Base-by-base conservation (phyloP, 352 stramenopile genomes). In the Peronospora belbahrii region DNA sequence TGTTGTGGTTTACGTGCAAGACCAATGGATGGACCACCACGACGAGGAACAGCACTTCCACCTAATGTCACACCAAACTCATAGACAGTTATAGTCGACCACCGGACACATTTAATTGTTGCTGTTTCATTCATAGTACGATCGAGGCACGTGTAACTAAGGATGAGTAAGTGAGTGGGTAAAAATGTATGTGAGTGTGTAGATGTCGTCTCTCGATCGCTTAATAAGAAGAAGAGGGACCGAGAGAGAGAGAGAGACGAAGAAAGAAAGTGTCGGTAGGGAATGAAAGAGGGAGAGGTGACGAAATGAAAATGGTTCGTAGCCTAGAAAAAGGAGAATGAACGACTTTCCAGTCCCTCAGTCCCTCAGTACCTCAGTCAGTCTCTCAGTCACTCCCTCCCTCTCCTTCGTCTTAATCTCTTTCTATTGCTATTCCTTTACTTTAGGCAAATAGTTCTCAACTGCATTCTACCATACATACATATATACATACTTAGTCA, bases 81-180 rank as follows among this genome's bases (percentile, higher is more conserved):
- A 51, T 83, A 83, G 33, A 83, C 68, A 2, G 71, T 83, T 9
- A 83, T 50, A 19, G 66, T 81, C 30, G 68, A 80, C 65, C 65
- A 83, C 10, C 66, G 63, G 30, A 83, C 71, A 37, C 59, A 55
- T 55, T 83, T 83, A 44, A 15, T 28, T 10, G 35, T 41, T n/a
- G n/a, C 31, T 37, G 31, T 17, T 37, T 37, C 31, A 37, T 37
- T 15, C 2, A 10, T 37, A 17, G 3, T 6, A 37, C n/a, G n/a
- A n/a, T n/a, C n/a, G n/a, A n/a, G n/a, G n/a, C n/a, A n/a, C n/a
- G n/a, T n/a, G n/a, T n/a, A n/a, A n/a, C n/a, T n/a, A n/a, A n/a
- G n/a, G 31, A 7, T 27, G 23, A 27, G 23, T 27, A 8, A 27
- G 4, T 27, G 23, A 27, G 23, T 27, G 23, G 23, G 23, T 27